Evolutionary conservation across 2,329 filamentous ascomycete species (phyloP).

Genomic region (Metarhizium rileyi): DNA sequence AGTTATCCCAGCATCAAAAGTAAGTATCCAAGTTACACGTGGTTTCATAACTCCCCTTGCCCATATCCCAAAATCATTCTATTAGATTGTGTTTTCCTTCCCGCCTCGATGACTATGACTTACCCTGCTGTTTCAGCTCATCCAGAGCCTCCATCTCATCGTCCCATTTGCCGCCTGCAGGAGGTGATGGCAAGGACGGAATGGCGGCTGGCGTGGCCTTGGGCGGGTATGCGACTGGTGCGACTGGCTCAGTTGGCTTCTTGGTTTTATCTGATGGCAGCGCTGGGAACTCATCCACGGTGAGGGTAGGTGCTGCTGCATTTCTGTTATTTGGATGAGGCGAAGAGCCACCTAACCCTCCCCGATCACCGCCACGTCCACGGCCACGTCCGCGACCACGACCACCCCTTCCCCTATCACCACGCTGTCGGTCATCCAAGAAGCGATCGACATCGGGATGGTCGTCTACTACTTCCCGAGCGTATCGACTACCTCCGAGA

Average conservation of each 20-base stretch:
- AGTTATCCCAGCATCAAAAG: not conserved
- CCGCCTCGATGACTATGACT: not conserved
- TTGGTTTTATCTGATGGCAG: conserved; percentile 19
- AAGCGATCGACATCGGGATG: conserved; percentile 27
- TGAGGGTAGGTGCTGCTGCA: conserved; percentile 14
- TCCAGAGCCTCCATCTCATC: conserved; percentile 48
- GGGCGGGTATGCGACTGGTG: conserved; percentile 3
- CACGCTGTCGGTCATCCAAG: conserved; percentile 25
- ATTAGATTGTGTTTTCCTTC: not conserved
- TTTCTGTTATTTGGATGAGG: conserved; percentile 7
- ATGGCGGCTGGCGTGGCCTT: not conserved
- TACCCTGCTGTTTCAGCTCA: conserved; percentile 17
- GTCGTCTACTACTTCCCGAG: conserved; percentile 23
- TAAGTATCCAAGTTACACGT: not conserved
- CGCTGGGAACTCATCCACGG: conserved; percentile 26
- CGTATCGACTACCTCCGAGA: conserved; percentile 33
- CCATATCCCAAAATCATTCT: not conserved
- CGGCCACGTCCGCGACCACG: conserved; percentile 25
- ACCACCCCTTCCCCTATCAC: conserved; percentile 22
- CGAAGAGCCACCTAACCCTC: conserved; percentile 8
- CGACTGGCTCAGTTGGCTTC: conserved; percentile 12
- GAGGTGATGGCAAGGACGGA: conserved; percentile 18
- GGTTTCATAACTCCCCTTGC: not conserved
- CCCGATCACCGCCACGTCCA: conserved; percentile 20
- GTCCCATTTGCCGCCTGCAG: conserved; percentile 38